Base-by-base conservation (phyloP, 768 basidiomycete genomes). In the Pholiota molesta region DNA sequence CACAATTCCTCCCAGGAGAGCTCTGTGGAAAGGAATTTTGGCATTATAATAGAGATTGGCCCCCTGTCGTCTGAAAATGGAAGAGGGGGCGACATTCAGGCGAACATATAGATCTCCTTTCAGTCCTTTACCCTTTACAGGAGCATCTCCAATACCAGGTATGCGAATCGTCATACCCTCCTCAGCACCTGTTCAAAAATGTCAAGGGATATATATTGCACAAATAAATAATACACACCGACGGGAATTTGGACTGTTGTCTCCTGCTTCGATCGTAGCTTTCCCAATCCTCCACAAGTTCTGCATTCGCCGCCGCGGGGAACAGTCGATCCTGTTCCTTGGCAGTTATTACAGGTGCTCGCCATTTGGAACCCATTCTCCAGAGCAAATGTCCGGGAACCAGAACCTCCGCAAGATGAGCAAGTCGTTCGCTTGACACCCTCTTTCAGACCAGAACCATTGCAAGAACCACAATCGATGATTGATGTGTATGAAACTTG, bases 311-410 rank as follows among this genome's bases (percentile, higher is more conserved):
- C 83, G 45, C 84, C 87, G 28, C 86, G 86, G 59, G 95, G 94
- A 35, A 97, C 85, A 2, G 84, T 85, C 45, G 86, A 86, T 26
- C 97, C 97, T 29, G 83, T 81, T 10, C 97, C 97, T 17, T 83
- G 80, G 75, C 97, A 99, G 28, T 84, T 72, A 57, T 81, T 80
- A 77, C 97, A 99, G 31, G 94, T 95, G 63, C 88, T 92, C 23
- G 95, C 89, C 94, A 99, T 96, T 73, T 95, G 92, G 86, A 99
- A 99, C 17, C 97, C 97, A 72, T 84, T 90, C 71, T 94, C 89
- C 70, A 99, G 85, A 57, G 94, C 88, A 74, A 92, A 98, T 17
- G 95, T 93, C 73, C 89, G 86, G 37, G 90, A 87, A 49, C 97
- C 97, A 23, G 91, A 83, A 59, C 97, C 97, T 61, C 87, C 83